Evolutionary conservation across 305 asterid genomes (phyloP), one percentile per base, ranked within the genome.

Genomic region (Salvia sclarea): DNA sequence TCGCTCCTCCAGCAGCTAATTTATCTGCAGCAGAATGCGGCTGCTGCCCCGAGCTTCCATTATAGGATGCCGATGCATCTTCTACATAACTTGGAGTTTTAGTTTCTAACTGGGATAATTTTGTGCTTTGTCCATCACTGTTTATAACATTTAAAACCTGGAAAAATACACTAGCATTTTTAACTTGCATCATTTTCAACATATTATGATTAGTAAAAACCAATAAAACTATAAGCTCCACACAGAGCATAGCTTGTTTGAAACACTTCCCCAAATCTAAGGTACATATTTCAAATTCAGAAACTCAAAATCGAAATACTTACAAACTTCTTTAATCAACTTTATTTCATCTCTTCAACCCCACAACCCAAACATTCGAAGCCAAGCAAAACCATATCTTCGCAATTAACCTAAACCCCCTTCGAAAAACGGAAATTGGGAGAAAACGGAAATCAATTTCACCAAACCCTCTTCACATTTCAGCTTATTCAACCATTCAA

Each of bases 11-110:
- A 38, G 50, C 64, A 38, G 45, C 76, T 58, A 45, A 68, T 61
- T 40, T 75, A 28, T 76, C 84, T 20, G 63, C 40, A 69, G 73
- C 69, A 43, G 83, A 67, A 59, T 74, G 69, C 33, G 82, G 65
- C 30, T 75, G 65, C 30, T 75, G 78, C 52, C 67, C 13, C 14
- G 84, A 79, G 63, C 73, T 84, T 66, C 84, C 91, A 48, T 75
- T 80, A 44, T 78, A 76, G 20, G 84, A 73, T 44, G 66, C 59
- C 22, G 78, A 73, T 68, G 80, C 75, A 78, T 82, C 91, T 59
- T 76, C 83, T 11, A 75, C 65, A 35, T 80, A 76, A 80, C 80
- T 79, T 69, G 74, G 43, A 45, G 82, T 47, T 68, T 77, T 81
- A 73, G 68, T 75, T 35, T 75, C 82, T 66, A 75, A 67, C 72